A percentile compares a stretch with the other conserved stretches of the same genome.
Conservation (phyloP, 495 filamentous ascomycete genomes). For the Schizothecium vesticola region DNA sequence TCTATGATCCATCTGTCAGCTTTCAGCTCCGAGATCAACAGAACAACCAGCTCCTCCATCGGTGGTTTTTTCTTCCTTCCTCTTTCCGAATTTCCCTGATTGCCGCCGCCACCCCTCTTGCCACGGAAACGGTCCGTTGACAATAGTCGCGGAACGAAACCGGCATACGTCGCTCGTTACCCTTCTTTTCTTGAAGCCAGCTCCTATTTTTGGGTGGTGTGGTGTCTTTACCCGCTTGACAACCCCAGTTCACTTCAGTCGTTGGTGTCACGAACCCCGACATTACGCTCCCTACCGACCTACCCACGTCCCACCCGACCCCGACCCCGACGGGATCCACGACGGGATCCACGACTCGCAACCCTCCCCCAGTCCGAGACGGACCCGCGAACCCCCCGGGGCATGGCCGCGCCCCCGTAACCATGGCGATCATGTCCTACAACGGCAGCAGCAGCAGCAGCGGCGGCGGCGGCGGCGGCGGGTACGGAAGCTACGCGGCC, state of each 20-base stretch:
- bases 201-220: background rate
- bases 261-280: background rate
- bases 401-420: constrained; percentile 21
- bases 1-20: background rate
- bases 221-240: background rate
- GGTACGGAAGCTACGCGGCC: background rate
- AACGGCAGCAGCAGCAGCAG: background rate
- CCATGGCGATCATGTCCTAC: background rate
- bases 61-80: background rate
- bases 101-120: background rate
- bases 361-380: too few relatives aligned
- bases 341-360: background rate
- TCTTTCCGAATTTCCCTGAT: background rate
- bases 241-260: background rate
- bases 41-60: background rate
- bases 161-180: background rate
- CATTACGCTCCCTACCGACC: background rate
- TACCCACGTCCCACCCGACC: background rate
- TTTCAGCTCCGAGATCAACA: background rate
- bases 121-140: background rate
- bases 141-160: background rate
- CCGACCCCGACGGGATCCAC: background rate
- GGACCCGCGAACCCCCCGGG: background rate
- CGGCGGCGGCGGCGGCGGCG: background rate
- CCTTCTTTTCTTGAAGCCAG: background rate